phyloP scores from a whole-genome alignment of 306 rosid genomes.

The Myrica gale region DNA sequence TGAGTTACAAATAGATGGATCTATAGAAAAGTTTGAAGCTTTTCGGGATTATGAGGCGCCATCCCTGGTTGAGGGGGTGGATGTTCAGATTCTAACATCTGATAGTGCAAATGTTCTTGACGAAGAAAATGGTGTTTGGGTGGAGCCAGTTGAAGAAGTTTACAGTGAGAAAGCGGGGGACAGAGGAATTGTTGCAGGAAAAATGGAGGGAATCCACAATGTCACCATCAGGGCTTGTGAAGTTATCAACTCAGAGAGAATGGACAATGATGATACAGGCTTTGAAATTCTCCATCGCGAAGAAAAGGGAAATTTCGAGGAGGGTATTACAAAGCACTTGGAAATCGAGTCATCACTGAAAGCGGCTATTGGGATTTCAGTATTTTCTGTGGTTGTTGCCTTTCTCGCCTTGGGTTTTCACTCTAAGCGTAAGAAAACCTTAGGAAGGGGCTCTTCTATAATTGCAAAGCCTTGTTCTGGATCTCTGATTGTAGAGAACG shows the following conservation, averaged over 20 bases:
- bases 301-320: slow-evolving; percentile 6
- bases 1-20: background rate
- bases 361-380: slow-evolving; percentile 26
- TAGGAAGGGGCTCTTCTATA: background rate
- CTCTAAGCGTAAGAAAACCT: slow-evolving; percentile 5
- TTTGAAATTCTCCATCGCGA: slow-evolving; percentile 1
- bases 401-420: slow-evolving; percentile 11
- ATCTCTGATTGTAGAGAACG: slow-evolving; percentile 10
- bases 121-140: slow-evolving; percentile 6
- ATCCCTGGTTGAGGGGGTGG: slow-evolving; percentile 9
- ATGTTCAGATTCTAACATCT: background rate
- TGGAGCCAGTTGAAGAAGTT: slow-evolving; percentile 13
- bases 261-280: background rate
- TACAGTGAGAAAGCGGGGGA: background rate
- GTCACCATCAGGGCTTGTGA: slow-evolving; percentile 9
- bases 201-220: slow-evolving; percentile 10
- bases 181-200: slow-evolving; percentile 17
- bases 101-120: background rate
- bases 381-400: slow-evolving; percentile 14
- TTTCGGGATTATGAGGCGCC: slow-evolving; percentile 2
- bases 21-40: slow-evolving; percentile 21
- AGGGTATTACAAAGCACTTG: slow-evolving; percentile 14
- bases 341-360: slow-evolving; percentile 3
- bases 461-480: slow-evolving; percentile 5
- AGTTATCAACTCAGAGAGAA: background rate